phyloP scores from a whole-genome alignment of 140 eudicot species.

The Flaveria floridana region DNA sequence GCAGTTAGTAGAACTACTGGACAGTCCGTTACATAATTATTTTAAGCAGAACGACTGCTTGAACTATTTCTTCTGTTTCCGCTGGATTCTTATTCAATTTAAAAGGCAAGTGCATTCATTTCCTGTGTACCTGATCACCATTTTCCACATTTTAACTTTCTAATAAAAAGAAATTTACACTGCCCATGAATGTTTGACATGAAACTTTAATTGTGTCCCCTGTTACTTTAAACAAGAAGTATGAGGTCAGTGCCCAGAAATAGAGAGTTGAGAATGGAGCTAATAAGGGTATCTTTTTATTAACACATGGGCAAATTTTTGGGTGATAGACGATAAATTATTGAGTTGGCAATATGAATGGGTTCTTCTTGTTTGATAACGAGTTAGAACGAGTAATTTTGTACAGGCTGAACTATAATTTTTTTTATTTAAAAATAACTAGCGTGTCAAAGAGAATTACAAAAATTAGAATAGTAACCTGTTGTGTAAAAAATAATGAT shows the following conservation, averaged over 20 bases:
- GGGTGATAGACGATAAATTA: neutral
- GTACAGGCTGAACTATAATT: neutral
- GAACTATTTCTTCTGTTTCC: slow-evolving; percentile 94
- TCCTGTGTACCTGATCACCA: neutral
- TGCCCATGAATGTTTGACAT: neutral
- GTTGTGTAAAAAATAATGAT: too few species aligned
- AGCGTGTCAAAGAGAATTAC: neutral
- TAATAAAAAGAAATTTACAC: neutral
- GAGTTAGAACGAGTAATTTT: neutral
- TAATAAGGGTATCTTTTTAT: neutral
- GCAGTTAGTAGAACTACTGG: slow-evolving; percentile 85
- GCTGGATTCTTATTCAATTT: slow-evolving; percentile 95
- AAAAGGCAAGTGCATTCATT: slow-evolving; percentile 58
- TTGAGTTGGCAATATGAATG: neutral
- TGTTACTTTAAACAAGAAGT: neutral
- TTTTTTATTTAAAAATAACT: neutral
- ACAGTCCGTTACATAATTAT: slow-evolving; percentile 78
- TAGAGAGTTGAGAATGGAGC: neutral
- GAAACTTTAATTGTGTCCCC: neutral
- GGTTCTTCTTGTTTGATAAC: neutral
- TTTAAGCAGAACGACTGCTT: slow-evolving; percentile 77
- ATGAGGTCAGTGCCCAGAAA: neutral
- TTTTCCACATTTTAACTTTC: neutral
- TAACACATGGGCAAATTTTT: neutral
- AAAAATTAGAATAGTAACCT: neutral